Evolutionary conservation across 139 green algal genomes (phyloP).

Genomic region (Pleodorina starrii): DNA sequence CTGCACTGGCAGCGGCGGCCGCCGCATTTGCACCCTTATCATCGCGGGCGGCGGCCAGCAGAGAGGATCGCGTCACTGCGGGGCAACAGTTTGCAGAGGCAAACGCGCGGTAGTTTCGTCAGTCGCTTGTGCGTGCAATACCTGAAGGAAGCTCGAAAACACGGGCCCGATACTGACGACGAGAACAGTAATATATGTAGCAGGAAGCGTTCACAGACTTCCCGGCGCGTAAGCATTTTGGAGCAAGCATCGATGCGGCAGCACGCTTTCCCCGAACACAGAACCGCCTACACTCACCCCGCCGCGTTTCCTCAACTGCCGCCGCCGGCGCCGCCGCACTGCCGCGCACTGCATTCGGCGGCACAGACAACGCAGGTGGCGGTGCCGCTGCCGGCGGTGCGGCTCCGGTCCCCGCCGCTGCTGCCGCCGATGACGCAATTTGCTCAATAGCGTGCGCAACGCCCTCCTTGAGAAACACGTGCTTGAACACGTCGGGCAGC

Average conservation of each 20-base stretch:
- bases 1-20: not conserved
- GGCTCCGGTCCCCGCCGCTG: not conserved
- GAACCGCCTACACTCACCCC: not conserved
- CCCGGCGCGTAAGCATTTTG: no score
- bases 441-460: constrained; percentile 90
- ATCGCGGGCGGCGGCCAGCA: not conserved
- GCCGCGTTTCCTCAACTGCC: not conserved
- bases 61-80: not conserved
- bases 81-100: no score
- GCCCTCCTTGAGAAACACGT: constrained; percentile 93
- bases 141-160: no score
- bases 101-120: no score
- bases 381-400: not conserved
- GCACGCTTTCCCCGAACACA: no score
- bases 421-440: constrained; percentile 66
- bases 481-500: constrained; percentile 82
- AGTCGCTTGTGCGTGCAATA: no score
- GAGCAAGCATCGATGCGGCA: no score
- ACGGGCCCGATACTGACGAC: no score
- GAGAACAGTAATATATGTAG: no score
- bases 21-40: not conserved
- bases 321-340: not conserved
- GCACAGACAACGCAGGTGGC: not conserved
- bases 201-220: no score
- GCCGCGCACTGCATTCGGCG: not conserved